Conservation (phyloP, 148 eudicot genomes). For the Fallopia convolvulus region DNA sequence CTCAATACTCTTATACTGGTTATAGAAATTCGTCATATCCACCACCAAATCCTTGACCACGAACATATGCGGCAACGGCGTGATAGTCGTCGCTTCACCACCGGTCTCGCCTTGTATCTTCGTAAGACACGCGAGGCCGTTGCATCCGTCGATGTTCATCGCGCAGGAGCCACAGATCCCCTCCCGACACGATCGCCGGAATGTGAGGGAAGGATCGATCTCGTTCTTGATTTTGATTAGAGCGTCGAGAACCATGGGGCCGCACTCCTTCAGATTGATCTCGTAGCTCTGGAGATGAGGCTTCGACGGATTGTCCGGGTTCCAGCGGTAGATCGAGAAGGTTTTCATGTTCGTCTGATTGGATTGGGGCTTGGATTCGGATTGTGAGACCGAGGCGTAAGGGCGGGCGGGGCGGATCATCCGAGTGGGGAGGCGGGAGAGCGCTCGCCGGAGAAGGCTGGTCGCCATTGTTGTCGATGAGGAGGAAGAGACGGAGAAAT, state of each 20-base stretch:
- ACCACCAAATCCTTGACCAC: slow-evolving; percentile 97
- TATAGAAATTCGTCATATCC: slow-evolving; percentile 94
- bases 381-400: slow-evolving; percentile 4
- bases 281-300: slow-evolving; percentile 57
- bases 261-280: slow-evolving; percentile 83
- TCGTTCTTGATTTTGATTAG: slow-evolving; percentile 95
- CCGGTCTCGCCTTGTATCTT: slow-evolving; percentile 31
- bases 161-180: slow-evolving; percentile 98
- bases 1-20: slow-evolving; percentile 93
- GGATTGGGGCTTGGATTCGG: slow-evolving; percentile 6
- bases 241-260: slow-evolving; percentile 96
- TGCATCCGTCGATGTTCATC: slow-evolving; percentile 93
- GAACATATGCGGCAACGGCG: slow-evolving; percentile 95
- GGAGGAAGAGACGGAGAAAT: not conserved
- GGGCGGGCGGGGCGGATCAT: not conserved
- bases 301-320: slow-evolving; percentile 57
- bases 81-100: slow-evolving; percentile 29
- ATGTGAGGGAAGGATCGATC: slow-evolving; percentile 79
- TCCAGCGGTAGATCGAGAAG: slow-evolving; percentile 87
- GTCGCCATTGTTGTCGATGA: slow-evolving; percentile 6
- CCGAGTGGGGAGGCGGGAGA: not conserved
- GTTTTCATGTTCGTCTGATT: not conserved
- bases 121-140: slow-evolving; percentile 88
- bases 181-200: slow-evolving; percentile 89
- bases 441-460: slow-evolving; percentile 9